Conservation (phyloP, 75 land plant genomes). For the Selaginella tamariscina region DNA sequence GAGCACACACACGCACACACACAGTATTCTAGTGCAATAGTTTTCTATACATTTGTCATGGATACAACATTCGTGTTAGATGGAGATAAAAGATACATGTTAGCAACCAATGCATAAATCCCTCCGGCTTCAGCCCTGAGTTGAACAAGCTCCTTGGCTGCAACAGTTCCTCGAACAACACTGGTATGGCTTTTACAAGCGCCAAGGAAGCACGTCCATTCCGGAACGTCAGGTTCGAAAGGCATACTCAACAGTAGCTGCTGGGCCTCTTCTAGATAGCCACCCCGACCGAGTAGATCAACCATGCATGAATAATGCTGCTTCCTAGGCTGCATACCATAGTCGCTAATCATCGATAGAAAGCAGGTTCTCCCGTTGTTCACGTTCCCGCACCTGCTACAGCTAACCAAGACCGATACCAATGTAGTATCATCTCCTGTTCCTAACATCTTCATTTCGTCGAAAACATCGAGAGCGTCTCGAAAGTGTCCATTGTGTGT, state of each 20-base stretch:
- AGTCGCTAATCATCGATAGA: not conserved
- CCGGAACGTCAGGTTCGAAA: not conserved
- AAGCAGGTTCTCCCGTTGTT: not conserved
- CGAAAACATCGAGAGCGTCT: not conserved
- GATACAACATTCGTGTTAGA: too few species aligned
- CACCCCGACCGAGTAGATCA: not conserved
- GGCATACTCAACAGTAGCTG: not conserved
- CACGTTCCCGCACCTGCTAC: not conserved
- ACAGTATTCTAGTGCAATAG: too few species aligned
- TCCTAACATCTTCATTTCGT: not conserved
- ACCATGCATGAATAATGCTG: not conserved
- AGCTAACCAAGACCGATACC: not conserved
- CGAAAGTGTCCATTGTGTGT: not conserved
- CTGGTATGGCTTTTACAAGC: not conserved
- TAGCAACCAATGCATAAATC: not conserved
- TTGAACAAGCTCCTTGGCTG: not conserved
- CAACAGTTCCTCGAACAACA: not conserved
- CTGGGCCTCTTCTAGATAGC: not conserved
- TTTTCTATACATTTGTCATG: too few species aligned
- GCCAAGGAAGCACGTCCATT: not conserved
- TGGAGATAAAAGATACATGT: too few species aligned
- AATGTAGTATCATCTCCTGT: not conserved
- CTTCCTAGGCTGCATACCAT: not conserved
- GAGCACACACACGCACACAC: too few species aligned
- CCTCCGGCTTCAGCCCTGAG: not conserved